Evolutionary conservation across 2,329 filamentous ascomycete species (phyloP).

Genomic region (Trichophyton schoenleinii): DNA sequence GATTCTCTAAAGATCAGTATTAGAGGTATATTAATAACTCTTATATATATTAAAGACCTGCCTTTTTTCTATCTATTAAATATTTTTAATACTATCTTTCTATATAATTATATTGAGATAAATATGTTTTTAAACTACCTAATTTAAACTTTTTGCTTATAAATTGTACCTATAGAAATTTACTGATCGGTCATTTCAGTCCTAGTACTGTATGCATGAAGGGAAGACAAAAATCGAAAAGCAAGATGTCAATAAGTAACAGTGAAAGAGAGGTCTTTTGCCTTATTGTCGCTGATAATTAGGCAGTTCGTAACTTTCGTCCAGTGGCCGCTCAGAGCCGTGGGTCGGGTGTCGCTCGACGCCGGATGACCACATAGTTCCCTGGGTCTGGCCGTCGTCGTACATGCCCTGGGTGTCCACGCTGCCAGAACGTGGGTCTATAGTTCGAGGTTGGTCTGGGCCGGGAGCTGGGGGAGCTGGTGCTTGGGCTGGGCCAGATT

Average conservation of each 20-base stretch:
- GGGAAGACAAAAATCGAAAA: not conserved
- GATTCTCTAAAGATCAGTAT: too few relatives aligned
- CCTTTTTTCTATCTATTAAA: too few relatives aligned
- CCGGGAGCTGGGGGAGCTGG: not conserved
- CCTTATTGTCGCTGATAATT: slow-evolving; percentile 2
- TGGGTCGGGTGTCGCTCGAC: not conserved
- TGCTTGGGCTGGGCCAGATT: not conserved
- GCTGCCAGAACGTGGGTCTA: slow-evolving; percentile 15
- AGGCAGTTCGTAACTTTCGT: not conserved
- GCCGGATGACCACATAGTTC: not conserved
- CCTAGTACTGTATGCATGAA: too few relatives aligned
- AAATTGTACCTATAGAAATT: too few relatives aligned
- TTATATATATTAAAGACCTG: too few relatives aligned
- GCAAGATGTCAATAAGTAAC: not conserved
- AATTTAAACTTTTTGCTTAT: too few relatives aligned
- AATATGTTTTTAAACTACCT: too few relatives aligned
- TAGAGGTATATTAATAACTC: too few relatives aligned
- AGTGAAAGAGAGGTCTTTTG: not conserved
- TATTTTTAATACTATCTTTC: too few relatives aligned
- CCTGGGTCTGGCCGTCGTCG: slow-evolving; percentile 5
- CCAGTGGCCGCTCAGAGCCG: not conserved
- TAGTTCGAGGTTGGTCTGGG: not conserved
- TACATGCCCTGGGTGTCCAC: slow-evolving; percentile 14
- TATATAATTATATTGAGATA: too few relatives aligned
- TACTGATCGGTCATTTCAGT: too few relatives aligned